These are phyloP conservation scores for Sugiyamaella pinicola DNA, from an alignment of 1,139 yeast genomes.

Conservation along the genomic window DNA sequence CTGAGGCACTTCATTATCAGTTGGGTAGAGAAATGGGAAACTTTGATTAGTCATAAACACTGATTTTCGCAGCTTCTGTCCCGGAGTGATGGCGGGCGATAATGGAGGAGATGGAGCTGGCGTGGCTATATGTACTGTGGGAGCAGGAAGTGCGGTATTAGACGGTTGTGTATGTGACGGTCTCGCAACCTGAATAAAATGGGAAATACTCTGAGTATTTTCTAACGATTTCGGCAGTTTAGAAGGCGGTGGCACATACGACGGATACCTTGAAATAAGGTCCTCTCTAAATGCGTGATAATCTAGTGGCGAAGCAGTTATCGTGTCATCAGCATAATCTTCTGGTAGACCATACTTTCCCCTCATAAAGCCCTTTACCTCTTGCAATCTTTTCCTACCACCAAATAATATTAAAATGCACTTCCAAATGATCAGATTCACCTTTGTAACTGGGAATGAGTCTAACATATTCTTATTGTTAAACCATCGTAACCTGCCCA, in stretches of 20 bases:
- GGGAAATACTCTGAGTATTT: conserved; percentile 47
- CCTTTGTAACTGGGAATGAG: conserved; percentile 47
- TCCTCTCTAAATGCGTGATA: conserved; percentile 80
- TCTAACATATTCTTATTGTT: conserved; percentile 22
- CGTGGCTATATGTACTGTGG: conserved; percentile 75
- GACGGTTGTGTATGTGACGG: conserved; percentile 57
- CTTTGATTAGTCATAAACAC: conserved; percentile 73
- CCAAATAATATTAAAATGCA: conserved; percentile 69
- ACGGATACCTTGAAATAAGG: conserved; percentile 71
- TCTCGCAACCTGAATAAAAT: conserved; percentile 57
- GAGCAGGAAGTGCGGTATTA: conserved; percentile 60
- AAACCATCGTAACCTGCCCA: conserved; percentile 70
- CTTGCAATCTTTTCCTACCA: conserved; percentile 46
- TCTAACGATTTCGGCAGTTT: conserved; percentile 51
- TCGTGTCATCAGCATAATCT: conserved; percentile 34
- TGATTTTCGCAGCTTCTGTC: conserved; percentile 68
- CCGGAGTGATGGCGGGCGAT: conserved; percentile 54
- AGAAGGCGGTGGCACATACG: conserved; percentile 55
- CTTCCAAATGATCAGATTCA: conserved; percentile 58
- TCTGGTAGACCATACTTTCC: conserved; percentile 48
- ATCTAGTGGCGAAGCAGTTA: conserved; percentile 73
- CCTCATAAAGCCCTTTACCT: conserved; percentile 56
- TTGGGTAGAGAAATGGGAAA: conserved; percentile 79
- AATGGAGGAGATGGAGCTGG: conserved; percentile 86
- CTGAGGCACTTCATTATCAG: conserved; percentile 56